Evolutionary conservation across 2,329 filamentous ascomycete genomes (phyloP), one percentile per base, ranked within the genome.

Genomic region (Epichloe scottii): DNA sequence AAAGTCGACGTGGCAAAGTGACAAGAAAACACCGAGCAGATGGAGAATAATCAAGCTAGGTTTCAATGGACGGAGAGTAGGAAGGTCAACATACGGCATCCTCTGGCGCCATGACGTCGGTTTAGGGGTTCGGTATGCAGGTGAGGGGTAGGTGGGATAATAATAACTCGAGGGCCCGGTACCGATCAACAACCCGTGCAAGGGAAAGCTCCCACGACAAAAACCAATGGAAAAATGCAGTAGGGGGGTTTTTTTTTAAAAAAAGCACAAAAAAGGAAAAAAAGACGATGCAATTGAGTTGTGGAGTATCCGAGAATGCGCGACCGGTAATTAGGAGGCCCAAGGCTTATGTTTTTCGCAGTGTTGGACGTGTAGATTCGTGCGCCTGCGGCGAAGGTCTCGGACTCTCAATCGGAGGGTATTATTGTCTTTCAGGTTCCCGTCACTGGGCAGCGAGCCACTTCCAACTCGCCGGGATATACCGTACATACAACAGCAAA

Each of bases 31-130:
- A 15, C 6, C 5, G 3, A 40, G 21, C 10, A 26, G 11, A 41
- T 12, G 19, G 17, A 51, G 37, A 46, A 15, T 4, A n/a, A 17
- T 4, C 8, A 34, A 41, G 11, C 30, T 5, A 34, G 7, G 30
- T 30, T 30, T 8, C 26, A 21, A 11, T n/a, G 7, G 5, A 35
- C 33, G 23, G 30, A 33, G 21, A 47, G 19, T 3, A 17, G 4
- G 17, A 12, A 15, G 15, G 6, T 12, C 12, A 23, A 60, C 63
- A 50, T 54, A 68, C 66, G 56, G 64, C 64, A 23, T 66, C 64
- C 47, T 67, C 62, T 41, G 60, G 57, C 54, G 64, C 59, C 64
- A 66, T 66, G 54, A 52, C 54, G 48, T 37, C 12, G 37, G 10
- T 47, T 38, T 37, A 48, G 30, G 19, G 15, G 38, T 33, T 42